Evolutionary conservation across 306 rosid species (phyloP).

Genomic region (Luffa aegyptiaca): DNA sequence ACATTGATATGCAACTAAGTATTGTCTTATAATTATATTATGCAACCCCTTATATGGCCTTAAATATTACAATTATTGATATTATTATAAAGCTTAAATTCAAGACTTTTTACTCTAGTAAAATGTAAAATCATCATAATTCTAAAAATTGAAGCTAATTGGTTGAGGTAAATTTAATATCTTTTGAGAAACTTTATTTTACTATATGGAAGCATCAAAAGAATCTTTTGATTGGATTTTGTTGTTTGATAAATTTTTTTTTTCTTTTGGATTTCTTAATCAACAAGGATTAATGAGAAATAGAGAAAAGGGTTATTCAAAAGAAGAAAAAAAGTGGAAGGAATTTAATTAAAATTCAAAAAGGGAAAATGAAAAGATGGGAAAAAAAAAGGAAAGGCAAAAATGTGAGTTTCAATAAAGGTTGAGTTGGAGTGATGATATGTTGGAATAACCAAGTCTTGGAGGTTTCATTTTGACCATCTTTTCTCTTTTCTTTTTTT

Average conservation of each 20-base stretch:
- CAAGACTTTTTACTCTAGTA: no score
- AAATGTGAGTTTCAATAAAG: constrained; percentile 99
- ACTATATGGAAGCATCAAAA: not conserved
- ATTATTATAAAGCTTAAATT: no score
- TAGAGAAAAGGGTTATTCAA: constrained; percentile 5
- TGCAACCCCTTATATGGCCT: no score
- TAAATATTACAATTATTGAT: no score
- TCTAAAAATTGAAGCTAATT: no score
- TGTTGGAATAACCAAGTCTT: constrained; percentile 55
- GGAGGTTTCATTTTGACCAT: constrained; percentile 94
- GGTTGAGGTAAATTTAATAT: not conserved
- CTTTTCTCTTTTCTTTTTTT: constrained; percentile 40
- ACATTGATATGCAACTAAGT: no score
- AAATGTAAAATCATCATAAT: no score
- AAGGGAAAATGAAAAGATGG: constrained; percentile 6
- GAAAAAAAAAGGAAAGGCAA: constrained; percentile 24
- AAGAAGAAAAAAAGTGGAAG: constrained; percentile 7
- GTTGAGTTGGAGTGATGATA: constrained; percentile 44
- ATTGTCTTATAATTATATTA: no score
- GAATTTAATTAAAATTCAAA: constrained; percentile 18
- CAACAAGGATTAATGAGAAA: not conserved
- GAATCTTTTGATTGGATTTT: not conserved
- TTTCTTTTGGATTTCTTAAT: not conserved
- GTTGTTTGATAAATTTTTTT: not conserved
- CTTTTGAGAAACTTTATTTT: not conserved